Conservation (phyloP, 768 basidiomycete genomes). For the Mycena albidolilacea region DNA sequence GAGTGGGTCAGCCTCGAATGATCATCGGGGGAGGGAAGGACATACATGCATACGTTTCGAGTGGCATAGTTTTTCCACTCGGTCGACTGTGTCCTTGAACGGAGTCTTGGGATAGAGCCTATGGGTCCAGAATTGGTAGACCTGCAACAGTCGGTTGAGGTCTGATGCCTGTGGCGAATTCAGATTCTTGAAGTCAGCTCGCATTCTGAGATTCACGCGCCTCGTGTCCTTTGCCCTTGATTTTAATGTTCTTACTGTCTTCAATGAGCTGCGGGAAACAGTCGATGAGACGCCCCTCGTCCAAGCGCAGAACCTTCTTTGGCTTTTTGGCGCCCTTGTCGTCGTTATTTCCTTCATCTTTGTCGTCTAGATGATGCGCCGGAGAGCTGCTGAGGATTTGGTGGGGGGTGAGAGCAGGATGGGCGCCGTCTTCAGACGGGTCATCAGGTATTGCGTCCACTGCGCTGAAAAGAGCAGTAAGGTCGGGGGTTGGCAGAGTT, state of each 20-base stretch:
- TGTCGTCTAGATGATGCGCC: constrained; percentile 51
- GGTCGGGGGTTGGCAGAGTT: constrained; percentile 57
- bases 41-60: constrained; percentile 89
- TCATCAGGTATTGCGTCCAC: constrained; percentile 50
- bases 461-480: constrained; percentile 58
- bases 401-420: constrained; percentile 56
- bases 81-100: constrained; percentile 87
- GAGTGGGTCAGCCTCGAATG: constrained; percentile 17
- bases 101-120: constrained; percentile 90
- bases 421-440: constrained; percentile 50
- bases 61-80: constrained; percentile 92
- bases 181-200: neutral
- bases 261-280: constrained; percentile 89
- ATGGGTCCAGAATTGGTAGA: constrained; percentile 97
- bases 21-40: constrained; percentile 26
- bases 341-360: constrained; percentile 30
- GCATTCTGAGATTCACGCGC: constrained; percentile 56
- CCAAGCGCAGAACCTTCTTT: constrained; percentile 71
- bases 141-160: constrained; percentile 81
- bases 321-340: constrained; percentile 57
- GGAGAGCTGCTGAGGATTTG: constrained; percentile 67
- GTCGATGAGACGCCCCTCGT: constrained; percentile 83
- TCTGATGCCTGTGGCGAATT: constrained; percentile 76
- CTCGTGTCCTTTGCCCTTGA: constrained; percentile 94
- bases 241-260: constrained; percentile 82